Base-by-base conservation (phyloP, 202 grass and related monocot species). In the Setaria viridis region DNA sequence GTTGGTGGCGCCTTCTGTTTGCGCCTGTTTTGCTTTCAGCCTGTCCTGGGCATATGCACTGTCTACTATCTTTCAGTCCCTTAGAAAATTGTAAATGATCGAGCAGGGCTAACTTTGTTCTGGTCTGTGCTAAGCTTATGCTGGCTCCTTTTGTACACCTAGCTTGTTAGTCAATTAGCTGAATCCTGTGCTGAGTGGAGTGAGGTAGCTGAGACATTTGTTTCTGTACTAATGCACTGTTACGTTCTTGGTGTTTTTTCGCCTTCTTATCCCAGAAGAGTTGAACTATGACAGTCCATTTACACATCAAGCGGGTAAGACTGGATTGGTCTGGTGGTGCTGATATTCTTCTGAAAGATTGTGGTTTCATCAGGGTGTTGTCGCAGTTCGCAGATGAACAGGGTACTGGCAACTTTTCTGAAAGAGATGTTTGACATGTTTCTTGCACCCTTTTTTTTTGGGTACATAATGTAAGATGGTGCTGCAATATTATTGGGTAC, bases 61-160 rank as follows among this genome's bases (percentile, higher is more conserved):
- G 32, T 33, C 9, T 75, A 60, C 60, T 10, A 39, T 42, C 9
- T 80, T 58, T 56, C 64, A 16, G 19, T 63, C 32, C 11, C 16
- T 14, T 80, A 76, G 81, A 63, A 60, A 21, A 62, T 47, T 91
- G 85, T 87, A 91, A 80, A 91, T 70, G 81, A 63, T 63, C 29
- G 60, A 81, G 81, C 77, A 77, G 41, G 76, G 47, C 79, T 87
- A 58, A 85, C 72, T 29, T 72, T 65, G 67, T 63, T 62, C n/a
- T 17, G 68, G 82, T 87, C 46, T 21, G 48, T 35, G 81, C 25
- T 47, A 25, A 75, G 79, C 74, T 62, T 50, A n/a, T 54, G 41
- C 50, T 74, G 77, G 19, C 42, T 49, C 67, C 17, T 59, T 75
- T 15, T 50, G 67, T 62, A 63, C 46, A 20, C 66, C 54, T 66